Conservation (phyloP, 1,284 basidiomycete genomes). For the Cryptococcus sp. region DNA sequence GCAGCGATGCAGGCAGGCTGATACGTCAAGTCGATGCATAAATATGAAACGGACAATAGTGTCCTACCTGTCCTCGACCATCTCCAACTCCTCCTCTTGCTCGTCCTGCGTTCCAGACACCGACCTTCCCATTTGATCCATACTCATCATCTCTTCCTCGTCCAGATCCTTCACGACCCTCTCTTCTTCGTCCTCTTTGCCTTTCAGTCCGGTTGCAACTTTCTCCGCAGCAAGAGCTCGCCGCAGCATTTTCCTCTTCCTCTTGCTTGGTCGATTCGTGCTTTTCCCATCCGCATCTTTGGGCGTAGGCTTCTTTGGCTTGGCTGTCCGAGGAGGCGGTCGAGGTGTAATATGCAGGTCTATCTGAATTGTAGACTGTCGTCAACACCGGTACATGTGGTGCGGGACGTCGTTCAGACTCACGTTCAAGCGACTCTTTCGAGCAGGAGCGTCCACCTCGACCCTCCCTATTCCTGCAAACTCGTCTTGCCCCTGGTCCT, state of each 20-base stretch:
- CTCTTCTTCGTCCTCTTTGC: neutral
- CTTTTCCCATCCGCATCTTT: neutral
- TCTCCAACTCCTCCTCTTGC: constrained; percentile 19
- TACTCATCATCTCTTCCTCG: constrained; percentile 22
- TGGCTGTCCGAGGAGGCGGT: constrained; percentile 6
- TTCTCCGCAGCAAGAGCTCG: too few relatives aligned
- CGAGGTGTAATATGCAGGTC: constrained; percentile 19
- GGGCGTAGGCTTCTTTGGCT: neutral
- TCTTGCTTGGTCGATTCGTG: constrained; percentile 4
- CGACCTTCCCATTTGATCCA: neutral
- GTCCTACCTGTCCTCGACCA: neutral
- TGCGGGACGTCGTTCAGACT: constrained; percentile 3
- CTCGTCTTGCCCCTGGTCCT: constrained; percentile 38
- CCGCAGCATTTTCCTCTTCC: neutral
- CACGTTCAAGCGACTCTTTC: constrained; percentile 8
- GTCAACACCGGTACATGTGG: constrained; percentile 3
- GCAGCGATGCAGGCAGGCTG: too few relatives aligned
- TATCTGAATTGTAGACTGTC: constrained; percentile 16
- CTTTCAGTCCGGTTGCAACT: neutral
- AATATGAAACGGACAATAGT: too few relatives aligned
- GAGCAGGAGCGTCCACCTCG: constrained; percentile 12
- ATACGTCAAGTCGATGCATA: too few relatives aligned
- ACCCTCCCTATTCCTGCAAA: constrained; percentile 12
- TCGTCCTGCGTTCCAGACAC: constrained; percentile 6
- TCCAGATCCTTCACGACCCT: constrained; percentile 9